A percentile compares a stretch with the other conserved stretches of the same genome.
phyloP scores from a whole-genome alignment of 441 rosid species.

The Adansonia grandidieri region DNA sequence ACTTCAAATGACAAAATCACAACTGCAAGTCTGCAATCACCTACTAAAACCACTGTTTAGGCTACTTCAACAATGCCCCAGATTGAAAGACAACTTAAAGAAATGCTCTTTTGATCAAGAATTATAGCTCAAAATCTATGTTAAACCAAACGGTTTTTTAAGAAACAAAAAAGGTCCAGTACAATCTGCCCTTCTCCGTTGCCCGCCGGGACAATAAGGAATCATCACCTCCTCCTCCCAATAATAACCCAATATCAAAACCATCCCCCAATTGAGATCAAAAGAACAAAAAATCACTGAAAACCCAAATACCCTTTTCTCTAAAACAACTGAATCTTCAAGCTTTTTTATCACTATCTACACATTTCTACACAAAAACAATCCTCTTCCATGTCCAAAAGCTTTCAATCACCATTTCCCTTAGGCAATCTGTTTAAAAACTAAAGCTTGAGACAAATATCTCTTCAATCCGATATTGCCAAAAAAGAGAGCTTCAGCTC shows the following conservation, averaged over 20 bases:
- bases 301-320: constrained; percentile 27
- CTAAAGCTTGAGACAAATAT: constrained; percentile 22
- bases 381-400: constrained; percentile 51
- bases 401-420: constrained; percentile 4
- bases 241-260: constrained; percentile 31
- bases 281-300: constrained; percentile 17
- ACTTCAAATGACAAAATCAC: constrained; percentile 23
- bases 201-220: constrained; percentile 34
- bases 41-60: constrained; percentile 23
- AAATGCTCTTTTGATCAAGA: constrained; percentile 20
- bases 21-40: constrained; percentile 14
- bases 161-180: constrained; percentile 40
- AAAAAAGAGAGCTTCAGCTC: constrained; percentile 35
- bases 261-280: constrained; percentile 40
- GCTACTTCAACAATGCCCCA: constrained; percentile 26
- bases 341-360: constrained; percentile 30
- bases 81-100: constrained; percentile 20
- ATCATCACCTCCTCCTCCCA: constrained; percentile 38
- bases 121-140: constrained; percentile 32
- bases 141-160: constrained; percentile 39
- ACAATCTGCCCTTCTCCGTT: constrained; percentile 37
- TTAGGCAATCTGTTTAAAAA: constrained; percentile 31
- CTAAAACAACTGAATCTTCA: constrained; percentile 16
- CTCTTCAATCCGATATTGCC: constrained; percentile 33
- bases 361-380: constrained; percentile 33